Conservation (phyloP, 108 stramenopile genomes). For the Nitzschia inconspicua region DNA sequence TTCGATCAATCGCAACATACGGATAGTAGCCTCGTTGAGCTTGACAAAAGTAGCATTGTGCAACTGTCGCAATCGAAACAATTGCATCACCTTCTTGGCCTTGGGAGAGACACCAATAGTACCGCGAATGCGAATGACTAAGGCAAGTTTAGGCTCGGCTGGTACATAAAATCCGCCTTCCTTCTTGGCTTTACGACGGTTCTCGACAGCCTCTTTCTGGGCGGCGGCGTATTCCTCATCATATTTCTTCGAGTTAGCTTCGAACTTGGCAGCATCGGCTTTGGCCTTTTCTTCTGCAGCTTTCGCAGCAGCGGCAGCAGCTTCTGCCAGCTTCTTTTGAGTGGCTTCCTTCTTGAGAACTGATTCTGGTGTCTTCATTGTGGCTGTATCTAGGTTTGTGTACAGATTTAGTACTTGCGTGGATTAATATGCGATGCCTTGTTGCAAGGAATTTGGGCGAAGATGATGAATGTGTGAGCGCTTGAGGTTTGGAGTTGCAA, state of each 20-base stretch:
- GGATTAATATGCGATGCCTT: no score
- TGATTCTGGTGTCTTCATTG: slow-evolving; percentile 92
- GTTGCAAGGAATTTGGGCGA: no score
- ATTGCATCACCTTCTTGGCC: slow-evolving; percentile 99
- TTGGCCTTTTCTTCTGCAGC: slow-evolving; percentile 78
- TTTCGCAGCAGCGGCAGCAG: slow-evolving; percentile 62
- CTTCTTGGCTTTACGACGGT: slow-evolving; percentile 96
- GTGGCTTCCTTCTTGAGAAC: slow-evolving; percentile 97
- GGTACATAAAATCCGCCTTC: slow-evolving; percentile 96
- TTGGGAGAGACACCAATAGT: slow-evolving; percentile 99
- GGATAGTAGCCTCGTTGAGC: slow-evolving; percentile 97
- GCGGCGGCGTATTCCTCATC: slow-evolving; percentile 87
- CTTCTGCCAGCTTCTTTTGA: slow-evolving; percentile 85
- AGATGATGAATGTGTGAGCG: no score
- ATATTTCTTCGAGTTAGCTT: slow-evolving; percentile 91
- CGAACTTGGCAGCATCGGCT: slow-evolving; percentile 77
- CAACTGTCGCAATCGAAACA: slow-evolving; percentile 99
- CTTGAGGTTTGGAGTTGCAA: no score
- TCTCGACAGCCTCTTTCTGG: slow-evolving; percentile 85
- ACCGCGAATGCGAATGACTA: slow-evolving; percentile 99
- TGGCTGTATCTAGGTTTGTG: no score
- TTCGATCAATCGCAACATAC: slow-evolving; percentile 99
- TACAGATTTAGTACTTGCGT: no score
- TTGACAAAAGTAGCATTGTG: slow-evolving; percentile 99
- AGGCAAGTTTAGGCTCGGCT: slow-evolving; percentile 93